Percentiles rank a stretch among this genome's conserved stretches.
Conservation (phyloP, 768 basidiomycete genomes). For the Suillus spraguei region DNA sequence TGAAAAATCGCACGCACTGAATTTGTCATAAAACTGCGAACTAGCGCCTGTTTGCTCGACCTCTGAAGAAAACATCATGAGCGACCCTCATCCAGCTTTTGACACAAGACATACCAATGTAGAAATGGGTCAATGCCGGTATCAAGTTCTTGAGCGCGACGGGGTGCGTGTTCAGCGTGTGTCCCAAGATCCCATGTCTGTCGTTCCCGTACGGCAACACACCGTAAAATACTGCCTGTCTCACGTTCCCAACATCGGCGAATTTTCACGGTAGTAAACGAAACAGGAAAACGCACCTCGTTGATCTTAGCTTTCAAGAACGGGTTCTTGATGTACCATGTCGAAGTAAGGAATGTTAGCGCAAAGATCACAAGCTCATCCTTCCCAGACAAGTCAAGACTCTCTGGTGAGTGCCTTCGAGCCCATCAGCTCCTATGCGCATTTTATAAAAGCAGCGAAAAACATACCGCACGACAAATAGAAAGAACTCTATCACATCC, state of each 20-base stretch:
- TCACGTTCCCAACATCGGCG: slow-evolving; percentile 10
- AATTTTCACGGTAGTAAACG: not conserved
- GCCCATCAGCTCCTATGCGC: slow-evolving; percentile 1
- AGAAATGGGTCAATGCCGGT: slow-evolving; percentile 90
- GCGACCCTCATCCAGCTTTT: not conserved
- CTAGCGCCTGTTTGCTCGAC: slow-evolving; percentile 97
- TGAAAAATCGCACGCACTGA: slow-evolving; percentile 58
- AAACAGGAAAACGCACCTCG: slow-evolving; percentile 53
- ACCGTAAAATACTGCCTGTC: slow-evolving; percentile 73
- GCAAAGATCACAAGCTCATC: slow-evolving; percentile 85
- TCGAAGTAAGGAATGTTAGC: slow-evolving; percentile 89
- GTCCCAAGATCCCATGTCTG: slow-evolving; percentile 74
- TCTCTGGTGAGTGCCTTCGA: slow-evolving; percentile 68
- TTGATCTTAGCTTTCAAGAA: slow-evolving; percentile 97
- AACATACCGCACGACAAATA: slow-evolving; percentile 79
- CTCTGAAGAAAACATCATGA: slow-evolving; percentile 52
- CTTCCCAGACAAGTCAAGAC: slow-evolving; percentile 83
- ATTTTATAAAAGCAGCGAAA: not conserved
- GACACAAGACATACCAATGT: slow-evolving; percentile 66
- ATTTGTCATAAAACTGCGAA: slow-evolving; percentile 99
- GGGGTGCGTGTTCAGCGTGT: slow-evolving; percentile 80
- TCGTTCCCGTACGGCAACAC: slow-evolving; percentile 68
- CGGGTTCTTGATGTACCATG: slow-evolving; percentile 98
- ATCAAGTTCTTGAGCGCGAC: slow-evolving; percentile 88
- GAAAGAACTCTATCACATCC: slow-evolving; percentile 88